Evolutionary conservation across 768 basidiomycete species (phyloP).

Genomic region (Leccinellum rugosiceps): DNA sequence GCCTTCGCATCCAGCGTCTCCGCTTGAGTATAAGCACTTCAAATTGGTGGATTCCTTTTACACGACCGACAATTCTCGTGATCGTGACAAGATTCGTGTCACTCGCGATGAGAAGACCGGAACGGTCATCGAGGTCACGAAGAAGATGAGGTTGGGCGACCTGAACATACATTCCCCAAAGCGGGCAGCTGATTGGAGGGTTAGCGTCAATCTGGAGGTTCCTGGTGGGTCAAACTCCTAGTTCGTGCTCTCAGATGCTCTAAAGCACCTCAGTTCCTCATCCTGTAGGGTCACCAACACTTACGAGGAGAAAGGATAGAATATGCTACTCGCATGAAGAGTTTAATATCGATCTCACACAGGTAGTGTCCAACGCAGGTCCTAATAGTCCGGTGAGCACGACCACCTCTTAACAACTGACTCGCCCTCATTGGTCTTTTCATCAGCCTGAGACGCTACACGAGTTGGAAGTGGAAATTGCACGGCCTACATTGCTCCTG

Average conservation of each 20-base stretch:
- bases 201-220: conserved; percentile 90
- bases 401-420: not conserved
- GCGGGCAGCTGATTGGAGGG: conserved; percentile 82
- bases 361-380: conserved; percentile 63
- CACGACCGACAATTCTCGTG: conserved; percentile 36
- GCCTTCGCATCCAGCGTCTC: conserved; percentile 50
- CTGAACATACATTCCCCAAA: conserved; percentile 87
- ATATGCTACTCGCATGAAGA: conserved; percentile 93
- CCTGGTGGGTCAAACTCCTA: conserved; percentile 54
- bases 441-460: conserved; percentile 61
- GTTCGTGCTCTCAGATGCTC: not conserved
- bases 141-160: conserved; percentile 82
- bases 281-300: conserved; percentile 58
- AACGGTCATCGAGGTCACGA: conserved; percentile 60
- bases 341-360: conserved; percentile 90
- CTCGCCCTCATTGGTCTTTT: conserved; percentile 1
- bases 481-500: conserved; percentile 67
- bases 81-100: conserved; percentile 69
- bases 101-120: conserved; percentile 77
- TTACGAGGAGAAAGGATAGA: conserved; percentile 80
- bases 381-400: conserved; percentile 49
- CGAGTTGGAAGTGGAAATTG: conserved; percentile 89
- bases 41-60: conserved; percentile 81
- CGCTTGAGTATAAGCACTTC: conserved; percentile 73
- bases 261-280: conserved; percentile 50